Evolutionary conservation across 306 rosid genomes (phyloP).

Genomic region (Nissolia schottii): DNA sequence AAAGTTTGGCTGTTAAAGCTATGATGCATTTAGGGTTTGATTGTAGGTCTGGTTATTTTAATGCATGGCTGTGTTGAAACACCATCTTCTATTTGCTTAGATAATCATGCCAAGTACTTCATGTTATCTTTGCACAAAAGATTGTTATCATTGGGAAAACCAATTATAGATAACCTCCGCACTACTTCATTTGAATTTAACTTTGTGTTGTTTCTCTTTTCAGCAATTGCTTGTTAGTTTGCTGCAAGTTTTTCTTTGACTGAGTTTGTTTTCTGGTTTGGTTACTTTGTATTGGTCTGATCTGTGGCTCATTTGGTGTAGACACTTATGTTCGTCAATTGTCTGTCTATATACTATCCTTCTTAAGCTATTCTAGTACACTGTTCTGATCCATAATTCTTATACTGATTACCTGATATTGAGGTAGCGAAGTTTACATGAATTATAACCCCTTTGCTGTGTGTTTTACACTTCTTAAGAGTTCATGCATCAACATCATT

Average conservation of each 20-base stretch:
- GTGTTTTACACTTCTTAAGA: not conserved
- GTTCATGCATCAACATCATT: not conserved
- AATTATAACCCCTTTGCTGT: not conserved
- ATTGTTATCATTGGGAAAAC: not conserved
- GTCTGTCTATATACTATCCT: not conserved
- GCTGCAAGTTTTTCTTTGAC: not conserved
- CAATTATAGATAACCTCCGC: not conserved
- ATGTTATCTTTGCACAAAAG: not conserved
- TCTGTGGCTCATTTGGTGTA: not conserved
- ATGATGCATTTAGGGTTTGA: not conserved
- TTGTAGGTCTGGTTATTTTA: not conserved
- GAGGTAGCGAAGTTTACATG: not conserved
- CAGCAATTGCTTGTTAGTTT: not conserved
- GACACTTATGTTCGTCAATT: not conserved
- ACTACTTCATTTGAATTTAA: not conserved
- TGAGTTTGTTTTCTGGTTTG: not conserved
- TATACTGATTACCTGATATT: not conserved
- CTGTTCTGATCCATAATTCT: not conserved
- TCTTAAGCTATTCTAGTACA: not conserved
- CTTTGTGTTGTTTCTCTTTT: not conserved
- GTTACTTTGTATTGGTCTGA: not conserved
- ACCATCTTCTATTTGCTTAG: not conserved
- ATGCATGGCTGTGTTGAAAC: not conserved
- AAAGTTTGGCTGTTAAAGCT: not conserved
- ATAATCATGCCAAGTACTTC: not conserved